Evolutionary conservation across 441 rosid species (phyloP).

Genomic region (Gossypium davidsonii): DNA sequence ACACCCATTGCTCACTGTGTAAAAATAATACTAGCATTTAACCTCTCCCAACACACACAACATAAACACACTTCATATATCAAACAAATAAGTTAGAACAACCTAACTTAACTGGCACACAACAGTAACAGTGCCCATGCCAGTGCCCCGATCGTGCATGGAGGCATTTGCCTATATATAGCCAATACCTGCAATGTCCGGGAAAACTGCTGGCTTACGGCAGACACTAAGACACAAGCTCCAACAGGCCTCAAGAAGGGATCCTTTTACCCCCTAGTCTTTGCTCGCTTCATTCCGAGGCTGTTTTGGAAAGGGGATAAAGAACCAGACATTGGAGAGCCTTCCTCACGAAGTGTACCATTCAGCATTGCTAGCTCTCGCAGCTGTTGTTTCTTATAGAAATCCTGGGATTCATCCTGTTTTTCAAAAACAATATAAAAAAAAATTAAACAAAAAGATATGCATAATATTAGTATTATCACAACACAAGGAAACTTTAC

Average conservation of each 20-base stretch:
- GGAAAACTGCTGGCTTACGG: conserved; percentile 30
- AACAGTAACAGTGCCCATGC: conserved; percentile 21
- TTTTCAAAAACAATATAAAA: neutral
- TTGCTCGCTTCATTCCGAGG: conserved; percentile 98
- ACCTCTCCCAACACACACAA: conserved; percentile 22
- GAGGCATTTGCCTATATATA: conserved; percentile 34
- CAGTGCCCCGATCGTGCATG: conserved; percentile 44
- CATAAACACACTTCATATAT: conserved; percentile 35
- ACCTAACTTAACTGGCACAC: conserved; percentile 28
- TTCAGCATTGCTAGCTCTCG: conserved; percentile 91
- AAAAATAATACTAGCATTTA: conserved; percentile 18
- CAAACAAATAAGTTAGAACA: conserved; percentile 39
- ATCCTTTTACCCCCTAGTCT: conserved; percentile 60
- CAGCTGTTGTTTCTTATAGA: conserved; percentile 93
- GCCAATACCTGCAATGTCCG: conserved; percentile 24
- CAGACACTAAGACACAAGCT: conserved; percentile 33
- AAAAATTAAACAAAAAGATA: neutral
- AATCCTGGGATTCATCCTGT: conserved; percentile 91
- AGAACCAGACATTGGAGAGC: conserved; percentile 93
- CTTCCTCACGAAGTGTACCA: conserved; percentile 88
- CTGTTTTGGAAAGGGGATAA: conserved; percentile 85
- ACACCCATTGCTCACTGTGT: conserved; percentile 13
- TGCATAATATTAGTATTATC: neutral
- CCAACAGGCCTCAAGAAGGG: conserved; percentile 21
- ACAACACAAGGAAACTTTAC: conserved; percentile 15